phyloP scores from a whole-genome alignment of 2,329 filamentous ascomycete genomes.

The Cytospora piceae region DNA sequence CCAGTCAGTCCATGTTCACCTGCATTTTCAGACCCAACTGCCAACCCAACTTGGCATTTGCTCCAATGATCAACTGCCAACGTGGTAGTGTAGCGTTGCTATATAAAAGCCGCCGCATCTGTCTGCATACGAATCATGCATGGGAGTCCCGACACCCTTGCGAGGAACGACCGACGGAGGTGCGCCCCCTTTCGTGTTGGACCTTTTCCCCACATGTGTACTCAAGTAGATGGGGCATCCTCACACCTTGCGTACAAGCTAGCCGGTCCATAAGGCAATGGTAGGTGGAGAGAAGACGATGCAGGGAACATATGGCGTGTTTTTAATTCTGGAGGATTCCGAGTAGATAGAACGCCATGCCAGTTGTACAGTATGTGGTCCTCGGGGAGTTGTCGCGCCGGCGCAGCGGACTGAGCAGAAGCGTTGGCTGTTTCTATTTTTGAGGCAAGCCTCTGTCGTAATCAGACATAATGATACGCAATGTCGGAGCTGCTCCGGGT shows the following conservation, averaged over 20 bases:
- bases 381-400: not conserved
- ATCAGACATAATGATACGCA: not conserved
- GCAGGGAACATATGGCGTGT: not conserved
- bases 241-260: not conserved
- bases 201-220: not conserved
- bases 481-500: not conserved
- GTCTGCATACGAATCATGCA: not conserved
- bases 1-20: not conserved
- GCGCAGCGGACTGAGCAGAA: not conserved
- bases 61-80: slow-evolving; percentile 1
- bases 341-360: not conserved
- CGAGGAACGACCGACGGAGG: not conserved
- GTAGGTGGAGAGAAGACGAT: not conserved
- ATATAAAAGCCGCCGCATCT: not conserved
- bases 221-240: not conserved
- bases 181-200: not conserved
- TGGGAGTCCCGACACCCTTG: not conserved
- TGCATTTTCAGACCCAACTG: not conserved
- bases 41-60: not conserved
- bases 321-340: not conserved
- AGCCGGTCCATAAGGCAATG: not conserved
- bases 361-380: not conserved
- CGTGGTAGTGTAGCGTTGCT: slow-evolving; percentile 2
- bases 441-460: not conserved
- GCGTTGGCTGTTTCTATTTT: not conserved